Evolutionary conservation across 768 basidiomycete species (phyloP).

Genomic region (Trametes villosa): DNA sequence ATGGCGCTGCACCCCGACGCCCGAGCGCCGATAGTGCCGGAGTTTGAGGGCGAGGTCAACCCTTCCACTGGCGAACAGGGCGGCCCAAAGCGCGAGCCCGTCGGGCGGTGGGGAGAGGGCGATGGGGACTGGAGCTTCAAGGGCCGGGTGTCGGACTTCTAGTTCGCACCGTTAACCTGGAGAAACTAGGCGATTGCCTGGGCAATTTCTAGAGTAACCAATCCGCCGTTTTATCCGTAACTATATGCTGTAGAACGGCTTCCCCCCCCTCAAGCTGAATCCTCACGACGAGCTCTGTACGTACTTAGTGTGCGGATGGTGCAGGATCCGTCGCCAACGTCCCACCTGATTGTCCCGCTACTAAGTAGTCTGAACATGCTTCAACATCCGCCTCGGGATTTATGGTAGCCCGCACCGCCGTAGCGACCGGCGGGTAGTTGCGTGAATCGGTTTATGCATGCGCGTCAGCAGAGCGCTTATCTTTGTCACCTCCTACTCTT

Average conservation of each 20-base stretch:
- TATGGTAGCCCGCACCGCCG: background rate
- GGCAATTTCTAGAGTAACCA: too few relatives aligned
- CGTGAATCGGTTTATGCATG: background rate
- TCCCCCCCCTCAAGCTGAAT: too few relatives aligned
- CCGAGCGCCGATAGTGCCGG: constrained; percentile 55
- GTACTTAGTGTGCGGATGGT: too few relatives aligned
- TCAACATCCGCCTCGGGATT: too few relatives aligned
- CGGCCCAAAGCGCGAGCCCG: constrained; percentile 87
- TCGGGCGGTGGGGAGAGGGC: constrained; percentile 56
- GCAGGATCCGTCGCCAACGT: too few relatives aligned
- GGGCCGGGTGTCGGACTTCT: constrained; percentile 88
- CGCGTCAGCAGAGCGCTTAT: background rate
- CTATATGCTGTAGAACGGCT: too few relatives aligned
- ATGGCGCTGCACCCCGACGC: constrained; percentile 73
- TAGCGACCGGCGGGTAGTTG: background rate
- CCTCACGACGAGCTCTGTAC: too few relatives aligned
- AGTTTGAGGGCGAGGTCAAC: constrained; percentile 83
- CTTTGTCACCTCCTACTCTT: constrained; percentile 11
- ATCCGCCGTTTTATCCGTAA: too few relatives aligned
- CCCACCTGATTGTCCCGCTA: too few relatives aligned
- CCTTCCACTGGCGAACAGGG: constrained; percentile 84
- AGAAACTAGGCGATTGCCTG: too few relatives aligned
- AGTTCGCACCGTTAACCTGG: constrained; percentile 1
- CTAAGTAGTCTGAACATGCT: too few relatives aligned
- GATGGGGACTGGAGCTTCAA: constrained; percentile 91